These are phyloP conservation scores for Oryza meridionalis DNA, from an alignment of 176 grass and related monocot genomes.

Conservation along the genomic window DNA sequence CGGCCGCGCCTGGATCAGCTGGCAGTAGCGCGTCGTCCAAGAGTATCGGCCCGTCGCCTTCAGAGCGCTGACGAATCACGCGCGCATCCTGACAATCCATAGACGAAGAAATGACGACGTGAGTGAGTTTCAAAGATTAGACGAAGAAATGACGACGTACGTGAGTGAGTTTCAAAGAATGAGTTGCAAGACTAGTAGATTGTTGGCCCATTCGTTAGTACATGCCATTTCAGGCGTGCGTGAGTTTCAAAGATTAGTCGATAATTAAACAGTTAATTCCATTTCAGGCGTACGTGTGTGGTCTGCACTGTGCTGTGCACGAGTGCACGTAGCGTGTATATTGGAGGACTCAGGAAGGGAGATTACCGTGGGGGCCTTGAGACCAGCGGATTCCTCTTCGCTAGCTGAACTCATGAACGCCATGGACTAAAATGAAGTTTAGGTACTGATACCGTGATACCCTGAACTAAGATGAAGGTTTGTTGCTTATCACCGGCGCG, in stretches of 20 bases:
- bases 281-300: too few relatives aligned
- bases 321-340: neutral
- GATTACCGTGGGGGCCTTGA: neutral
- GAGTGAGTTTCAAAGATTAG: neutral
- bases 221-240: conserved; percentile 5
- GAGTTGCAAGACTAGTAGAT: neutral
- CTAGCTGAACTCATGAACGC: neutral
- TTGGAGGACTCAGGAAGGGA: neutral
- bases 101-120: neutral
- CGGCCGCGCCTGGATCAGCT: neutral
- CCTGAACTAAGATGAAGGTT: neutral
- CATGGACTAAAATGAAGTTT: neutral
- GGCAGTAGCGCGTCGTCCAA: neutral
- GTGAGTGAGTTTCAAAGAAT: neutral
- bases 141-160: neutral
- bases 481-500: neutral
- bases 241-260: too few relatives aligned
- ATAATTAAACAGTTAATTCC: too few relatives aligned
- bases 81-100: neutral
- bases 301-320: too few relatives aligned
- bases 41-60: neutral
- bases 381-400: neutral
- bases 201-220: neutral
- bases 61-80: conserved; percentile 8
- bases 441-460: too few relatives aligned